phyloP scores from a whole-genome alignment of 345 rosid genomes.

The Alliaria petiolata region DNA sequence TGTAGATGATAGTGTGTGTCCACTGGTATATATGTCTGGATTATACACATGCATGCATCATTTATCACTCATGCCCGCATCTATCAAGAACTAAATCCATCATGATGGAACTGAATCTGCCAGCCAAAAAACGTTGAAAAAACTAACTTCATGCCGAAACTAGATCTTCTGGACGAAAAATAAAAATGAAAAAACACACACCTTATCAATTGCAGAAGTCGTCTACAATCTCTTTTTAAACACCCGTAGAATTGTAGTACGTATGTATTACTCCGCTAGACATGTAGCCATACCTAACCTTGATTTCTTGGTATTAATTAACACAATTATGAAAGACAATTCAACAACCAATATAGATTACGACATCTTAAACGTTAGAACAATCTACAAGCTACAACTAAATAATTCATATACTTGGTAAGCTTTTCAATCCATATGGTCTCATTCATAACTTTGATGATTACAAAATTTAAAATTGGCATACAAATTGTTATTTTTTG shows the following conservation, averaged over 20 bases:
- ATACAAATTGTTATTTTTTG: too few relatives aligned
- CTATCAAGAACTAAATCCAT: too few relatives aligned
- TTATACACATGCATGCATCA: too few relatives aligned
- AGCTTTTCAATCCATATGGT: neutral
- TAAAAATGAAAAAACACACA: too few relatives aligned
- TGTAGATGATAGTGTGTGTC: neutral
- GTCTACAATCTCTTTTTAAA: neutral
- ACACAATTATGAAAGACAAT: neutral
- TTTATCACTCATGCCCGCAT: too few relatives aligned
- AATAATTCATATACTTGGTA: neutral
- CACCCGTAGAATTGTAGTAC: neutral
- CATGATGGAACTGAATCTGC: too few relatives aligned
- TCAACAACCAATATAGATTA: neutral
- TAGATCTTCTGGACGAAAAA: too few relatives aligned
- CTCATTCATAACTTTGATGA: neutral
- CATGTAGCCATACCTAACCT: neutral
- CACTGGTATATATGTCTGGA: neutral
- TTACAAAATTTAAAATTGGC: neutral
- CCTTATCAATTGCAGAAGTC: neutral
- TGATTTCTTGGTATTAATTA: neutral
- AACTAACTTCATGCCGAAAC: too few relatives aligned
- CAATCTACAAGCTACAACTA: neutral
- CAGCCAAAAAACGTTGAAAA: too few relatives aligned
- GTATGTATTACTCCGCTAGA: neutral
- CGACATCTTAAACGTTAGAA: neutral